These are phyloP conservation scores for Calonectria honghensis DNA, from an alignment of 2,329 filamentous ascomycete genomes.

Conservation along the genomic window DNA sequence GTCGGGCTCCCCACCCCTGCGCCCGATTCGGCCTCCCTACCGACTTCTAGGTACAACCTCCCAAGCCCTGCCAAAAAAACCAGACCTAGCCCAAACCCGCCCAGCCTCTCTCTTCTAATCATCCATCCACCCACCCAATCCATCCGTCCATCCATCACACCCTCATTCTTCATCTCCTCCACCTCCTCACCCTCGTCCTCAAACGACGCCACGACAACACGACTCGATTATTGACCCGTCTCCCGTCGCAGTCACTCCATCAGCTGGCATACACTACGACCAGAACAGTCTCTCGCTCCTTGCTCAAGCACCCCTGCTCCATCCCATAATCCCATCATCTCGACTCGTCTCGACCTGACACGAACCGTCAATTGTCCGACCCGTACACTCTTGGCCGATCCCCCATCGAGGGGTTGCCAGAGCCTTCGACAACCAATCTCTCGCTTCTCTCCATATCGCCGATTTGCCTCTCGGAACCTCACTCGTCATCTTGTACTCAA, in stretches of 20 bases:
- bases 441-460: constrained; percentile 29
- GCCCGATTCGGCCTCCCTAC: constrained; percentile 39
- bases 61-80: constrained; percentile 39
- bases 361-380: constrained; percentile 38
- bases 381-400: constrained; percentile 39
- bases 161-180: constrained; percentile 28
- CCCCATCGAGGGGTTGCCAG: constrained; percentile 45
- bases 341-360: constrained; percentile 29
- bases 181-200: constrained; percentile 31
- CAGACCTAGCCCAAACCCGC: constrained; percentile 34
- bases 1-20: constrained; percentile 27
- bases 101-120: constrained; percentile 39
- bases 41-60: constrained; percentile 24
- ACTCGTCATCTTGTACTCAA: not conserved
- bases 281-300: constrained; percentile 21
- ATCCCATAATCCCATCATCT: constrained; percentile 26
- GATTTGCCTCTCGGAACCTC: constrained; percentile 21
- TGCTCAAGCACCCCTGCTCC: constrained; percentile 29
- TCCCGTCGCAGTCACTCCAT: constrained; percentile 25
- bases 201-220: constrained; percentile 27
- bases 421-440: constrained; percentile 35
- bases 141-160: constrained; percentile 28
- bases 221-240: constrained; percentile 26
- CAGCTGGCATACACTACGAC: constrained; percentile 27
- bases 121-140: constrained; percentile 32